Conservation (phyloP, 1,139 yeast species). For the Pichia sp. region DNA sequence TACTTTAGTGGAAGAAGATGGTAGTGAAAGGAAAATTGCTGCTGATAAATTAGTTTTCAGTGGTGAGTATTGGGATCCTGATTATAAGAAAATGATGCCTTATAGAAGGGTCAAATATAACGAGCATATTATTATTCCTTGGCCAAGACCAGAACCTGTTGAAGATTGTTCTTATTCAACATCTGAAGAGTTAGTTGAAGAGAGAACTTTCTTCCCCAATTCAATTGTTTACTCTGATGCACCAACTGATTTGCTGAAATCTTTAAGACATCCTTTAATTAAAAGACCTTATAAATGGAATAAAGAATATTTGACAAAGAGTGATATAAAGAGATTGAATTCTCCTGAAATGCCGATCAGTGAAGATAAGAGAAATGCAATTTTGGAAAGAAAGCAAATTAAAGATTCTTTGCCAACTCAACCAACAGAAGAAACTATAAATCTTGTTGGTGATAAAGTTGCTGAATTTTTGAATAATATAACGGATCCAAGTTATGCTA, state of each 20-base stretch:
- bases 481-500: slow-evolving; percentile 26
- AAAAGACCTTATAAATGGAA: slow-evolving; percentile 46
- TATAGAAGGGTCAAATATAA: slow-evolving; percentile 66
- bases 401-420: slow-evolving; percentile 41
- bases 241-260: slow-evolving; percentile 53
- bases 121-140: slow-evolving; percentile 66
- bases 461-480: slow-evolving; percentile 43
- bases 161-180: slow-evolving; percentile 60
- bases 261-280: slow-evolving; percentile 69
- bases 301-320: slow-evolving; percentile 48
- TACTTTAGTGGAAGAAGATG: slow-evolving; percentile 57
- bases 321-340: slow-evolving; percentile 55
- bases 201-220: slow-evolving; percentile 69
- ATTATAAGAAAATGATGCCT: slow-evolving; percentile 69
- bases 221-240: slow-evolving; percentile 60
- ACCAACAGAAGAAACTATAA: slow-evolving; percentile 61
- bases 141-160: slow-evolving; percentile 77
- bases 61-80: slow-evolving; percentile 66
- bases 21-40: slow-evolving; percentile 57
- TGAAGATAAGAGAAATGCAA: slow-evolving; percentile 54
- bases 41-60: slow-evolving; percentile 65
- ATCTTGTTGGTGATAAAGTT: slow-evolving; percentile 62
- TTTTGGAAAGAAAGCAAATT: slow-evolving; percentile 47
- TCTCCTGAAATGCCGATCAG: slow-evolving; percentile 77
- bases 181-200: slow-evolving; percentile 50